Base-by-base conservation (phyloP, 139 green algal genomes). In the Pedinophyceae sp. region DNA sequence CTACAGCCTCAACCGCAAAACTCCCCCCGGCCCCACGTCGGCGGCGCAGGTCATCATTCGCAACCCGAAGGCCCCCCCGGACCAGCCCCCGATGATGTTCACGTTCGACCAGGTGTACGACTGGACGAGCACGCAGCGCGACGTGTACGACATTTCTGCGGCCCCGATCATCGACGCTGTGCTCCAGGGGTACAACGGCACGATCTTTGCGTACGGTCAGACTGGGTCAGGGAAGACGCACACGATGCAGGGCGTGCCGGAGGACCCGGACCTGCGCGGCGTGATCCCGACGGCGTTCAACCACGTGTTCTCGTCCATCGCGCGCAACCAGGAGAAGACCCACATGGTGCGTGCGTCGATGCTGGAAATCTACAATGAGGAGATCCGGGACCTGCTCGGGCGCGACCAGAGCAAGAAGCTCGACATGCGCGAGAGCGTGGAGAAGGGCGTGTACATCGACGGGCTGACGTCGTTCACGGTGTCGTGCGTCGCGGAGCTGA, bases 51-150 rank as follows among this genome's bases (percentile, higher is more conserved):
- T n/a, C n/a, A n/a, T n/a, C n/a, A n/a, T n/a, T n/a, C n/a, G n/a
- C n/a, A 85, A 85, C 53, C 73, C 76, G 0, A 80, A 79, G 50
- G 56, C 55, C 2, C 66, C 76, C 28, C 51, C 52, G 34, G 64
- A 49, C 13, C 70, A 82, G 54, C 58, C 77, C 0, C 68, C 73
- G 22, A 85, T 82, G 57, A 52, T 50, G 0, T 85, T 81, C 58
- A 85, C 77, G 0, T 85, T 79, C 61, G 77, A 85, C 41, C 59
- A 84, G 67, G 79, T 87, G 16, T 87, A 84, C 57, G 70, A 81
- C 49, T 73, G 55, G 68, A 68, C 72, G 55, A 69, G 55, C 27
- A 49, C 53, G n/a, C 79, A 87, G 53, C 25, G 61, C 2, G 69
- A 77, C 20, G 61, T 87, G 17, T 87, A 84, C 64, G 64, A 84